Evolutionary conservation across 768 basidiomycete genomes (phyloP).

Genomic region (Strobilomyces echinocephalus): DNA sequence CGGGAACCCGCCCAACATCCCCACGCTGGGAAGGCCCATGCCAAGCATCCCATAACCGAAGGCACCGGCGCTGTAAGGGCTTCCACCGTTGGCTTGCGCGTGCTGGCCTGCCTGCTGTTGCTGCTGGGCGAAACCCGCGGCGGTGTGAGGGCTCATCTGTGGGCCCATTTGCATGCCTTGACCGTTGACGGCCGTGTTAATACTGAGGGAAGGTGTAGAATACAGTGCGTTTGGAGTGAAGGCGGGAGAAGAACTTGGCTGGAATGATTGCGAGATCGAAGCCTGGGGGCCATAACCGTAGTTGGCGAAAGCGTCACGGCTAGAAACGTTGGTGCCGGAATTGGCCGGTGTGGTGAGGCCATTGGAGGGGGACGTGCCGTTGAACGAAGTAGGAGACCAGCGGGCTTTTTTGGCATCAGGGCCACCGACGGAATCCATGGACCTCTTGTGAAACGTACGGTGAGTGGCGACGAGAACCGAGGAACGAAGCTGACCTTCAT

Average conservation of each 20-base stretch:
- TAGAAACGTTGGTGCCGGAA: conserved; percentile 35
- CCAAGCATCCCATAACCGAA: conserved; percentile 73
- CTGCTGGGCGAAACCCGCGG: conserved; percentile 48
- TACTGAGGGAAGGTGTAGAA: conserved; percentile 64
- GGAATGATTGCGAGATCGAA: conserved; percentile 53
- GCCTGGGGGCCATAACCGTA: conserved; percentile 83
- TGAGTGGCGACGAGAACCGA: neutral
- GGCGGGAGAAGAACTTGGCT: conserved; percentile 39
- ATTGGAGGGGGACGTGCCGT: conserved; percentile 30
- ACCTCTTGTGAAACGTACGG: conserved; percentile 49
- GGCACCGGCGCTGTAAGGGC: conserved; percentile 46
- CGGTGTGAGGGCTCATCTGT: conserved; percentile 68
- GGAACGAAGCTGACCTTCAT: conserved; percentile 62
- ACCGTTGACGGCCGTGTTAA: conserved; percentile 54
- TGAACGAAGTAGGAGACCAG: conserved; percentile 69
- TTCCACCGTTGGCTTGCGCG: conserved; percentile 44
- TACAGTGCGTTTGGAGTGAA: conserved; percentile 62
- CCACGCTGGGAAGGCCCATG: conserved; percentile 74
- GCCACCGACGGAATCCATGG: conserved; percentile 78
- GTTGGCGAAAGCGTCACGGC: conserved; percentile 75
- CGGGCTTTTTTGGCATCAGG: conserved; percentile 88
- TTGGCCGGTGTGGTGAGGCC: conserved; percentile 36
- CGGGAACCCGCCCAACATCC: conserved; percentile 67
- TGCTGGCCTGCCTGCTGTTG: conserved; percentile 33
- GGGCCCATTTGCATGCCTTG: conserved; percentile 42